Conservation (phyloP, 305 asterid species). For the Rubia balearica region DNA sequence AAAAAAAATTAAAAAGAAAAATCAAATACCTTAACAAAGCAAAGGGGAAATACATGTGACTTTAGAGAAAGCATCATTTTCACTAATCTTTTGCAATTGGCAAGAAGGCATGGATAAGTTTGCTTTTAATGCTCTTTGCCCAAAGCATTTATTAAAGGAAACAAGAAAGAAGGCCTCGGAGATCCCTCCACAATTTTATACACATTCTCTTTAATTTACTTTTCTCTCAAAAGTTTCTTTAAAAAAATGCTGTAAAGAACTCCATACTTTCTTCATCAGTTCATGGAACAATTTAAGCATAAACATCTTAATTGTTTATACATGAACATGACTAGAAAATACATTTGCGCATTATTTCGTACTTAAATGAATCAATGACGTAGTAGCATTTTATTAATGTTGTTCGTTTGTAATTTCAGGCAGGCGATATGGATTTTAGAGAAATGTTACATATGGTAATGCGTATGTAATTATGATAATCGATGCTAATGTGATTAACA, state of each 20-base stretch:
- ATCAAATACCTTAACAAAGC: neutral
- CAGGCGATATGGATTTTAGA: too few species aligned
- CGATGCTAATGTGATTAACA: too few species aligned
- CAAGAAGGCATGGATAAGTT: neutral
- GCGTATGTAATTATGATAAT: too few species aligned
- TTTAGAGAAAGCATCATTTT: neutral
- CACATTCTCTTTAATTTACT: constrained; percentile 6
- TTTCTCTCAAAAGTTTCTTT: neutral
- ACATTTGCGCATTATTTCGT: too few species aligned
- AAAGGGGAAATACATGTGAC: neutral
- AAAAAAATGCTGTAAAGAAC: constrained; percentile 6
- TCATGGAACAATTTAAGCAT: too few species aligned
- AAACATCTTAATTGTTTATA: too few species aligned
- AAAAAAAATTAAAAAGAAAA: too few species aligned
- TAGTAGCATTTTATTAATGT: too few species aligned
- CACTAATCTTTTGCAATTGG: neutral
- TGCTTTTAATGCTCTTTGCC: neutral
- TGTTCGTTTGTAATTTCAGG: too few species aligned
- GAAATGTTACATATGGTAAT: too few species aligned
- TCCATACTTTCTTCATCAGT: neutral
- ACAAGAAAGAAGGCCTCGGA: constrained; percentile 4
- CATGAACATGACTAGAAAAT: too few species aligned
- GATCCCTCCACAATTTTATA: neutral
- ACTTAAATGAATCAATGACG: too few species aligned
- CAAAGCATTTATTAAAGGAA: constrained; percentile 5